Evolutionary conservation across 805 yeast genomes (phyloP), one percentile per base, ranked within the genome.

Genomic region (Lipomyces sp.): DNA sequence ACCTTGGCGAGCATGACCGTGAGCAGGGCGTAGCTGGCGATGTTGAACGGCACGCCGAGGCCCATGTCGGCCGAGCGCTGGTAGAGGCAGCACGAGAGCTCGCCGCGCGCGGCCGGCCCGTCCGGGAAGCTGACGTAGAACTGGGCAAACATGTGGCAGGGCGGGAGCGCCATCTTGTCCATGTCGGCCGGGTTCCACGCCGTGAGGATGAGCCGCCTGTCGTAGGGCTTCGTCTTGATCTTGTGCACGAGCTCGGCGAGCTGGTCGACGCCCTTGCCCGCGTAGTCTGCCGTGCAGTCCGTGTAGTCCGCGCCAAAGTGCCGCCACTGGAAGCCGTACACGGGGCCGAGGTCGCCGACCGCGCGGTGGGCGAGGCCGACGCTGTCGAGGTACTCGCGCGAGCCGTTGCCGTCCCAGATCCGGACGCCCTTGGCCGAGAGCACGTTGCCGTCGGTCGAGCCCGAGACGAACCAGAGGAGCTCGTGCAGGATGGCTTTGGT

Each of bases 41-140:
- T 93, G 66, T 93, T 93, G 70, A 93, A 93, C 0, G 99, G 99
- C 21, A 93, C 98, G 13, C 99, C 99, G n/a, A 93, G 77, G 0
- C 99, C 99, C 96, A 93, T 90, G 65, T 93, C 99, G 69, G 98
- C 91, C n/a, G 96, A 86, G 63, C 99, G 80, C 71, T 93, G 99
- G 69, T 93, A 93, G 73, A 93, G 73, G 51, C 84, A 78, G 67
- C 98, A 93, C 11, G 93, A 85, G 49, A 93, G 76, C 62, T 76
- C 81, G 21, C 95, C 95, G 61, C 70, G 80, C 23, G 65, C 65
- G 31, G 63, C 68, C 13, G 50, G 34, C 24, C 72, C 72, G 43
- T 70, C 65, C n/a, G 95, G 91, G 71, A 85, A 86, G 62, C 78
- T 85, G 35, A 93, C 98, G 66, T 86, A 93, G 65, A 93, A 93